Conservation (phyloP, 176 grass and related monocot genomes). For the Alopecurus myosuroides region DNA sequence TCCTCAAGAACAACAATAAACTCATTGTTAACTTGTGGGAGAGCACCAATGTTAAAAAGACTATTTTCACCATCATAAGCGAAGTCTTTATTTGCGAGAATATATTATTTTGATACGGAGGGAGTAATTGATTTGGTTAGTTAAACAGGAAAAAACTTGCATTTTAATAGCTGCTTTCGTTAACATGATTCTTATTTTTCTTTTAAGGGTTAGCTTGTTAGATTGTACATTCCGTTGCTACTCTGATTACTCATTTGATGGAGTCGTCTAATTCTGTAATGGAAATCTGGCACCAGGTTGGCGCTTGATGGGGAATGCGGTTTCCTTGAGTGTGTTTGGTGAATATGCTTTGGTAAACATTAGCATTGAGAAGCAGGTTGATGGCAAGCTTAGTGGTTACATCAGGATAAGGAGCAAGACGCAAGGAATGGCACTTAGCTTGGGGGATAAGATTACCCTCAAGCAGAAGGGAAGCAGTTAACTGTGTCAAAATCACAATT, state of each 20-base stretch:
- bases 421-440: constrained; percentile 75
- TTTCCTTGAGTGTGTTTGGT: constrained; percentile 66
- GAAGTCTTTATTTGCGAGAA: no score
- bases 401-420: constrained; percentile 84
- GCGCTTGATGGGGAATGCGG: constrained; percentile 71
- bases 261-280: neutral
- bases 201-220: neutral
- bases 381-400: constrained; percentile 73
- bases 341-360: constrained; percentile 86
- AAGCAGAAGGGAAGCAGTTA: constrained; percentile 75
- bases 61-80: no score
- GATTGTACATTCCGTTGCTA: neutral
- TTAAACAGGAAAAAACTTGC: neutral
- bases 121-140: neutral
- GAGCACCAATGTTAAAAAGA: no score
- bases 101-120: no score
- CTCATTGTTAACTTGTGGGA: no score
- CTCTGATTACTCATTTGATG: neutral
- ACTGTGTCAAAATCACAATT: neutral
- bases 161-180: neutral
- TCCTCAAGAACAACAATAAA: no score
- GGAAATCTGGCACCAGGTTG: constrained; percentile 28
- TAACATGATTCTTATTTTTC: neutral
- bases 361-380: constrained; percentile 67
- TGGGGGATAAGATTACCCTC: constrained; percentile 84